Percentiles rank a stretch among this genome's conserved stretches.
Evolutionary conservation across 805 yeast species (phyloP).

Genomic region (Candida odintsovae): DNA sequence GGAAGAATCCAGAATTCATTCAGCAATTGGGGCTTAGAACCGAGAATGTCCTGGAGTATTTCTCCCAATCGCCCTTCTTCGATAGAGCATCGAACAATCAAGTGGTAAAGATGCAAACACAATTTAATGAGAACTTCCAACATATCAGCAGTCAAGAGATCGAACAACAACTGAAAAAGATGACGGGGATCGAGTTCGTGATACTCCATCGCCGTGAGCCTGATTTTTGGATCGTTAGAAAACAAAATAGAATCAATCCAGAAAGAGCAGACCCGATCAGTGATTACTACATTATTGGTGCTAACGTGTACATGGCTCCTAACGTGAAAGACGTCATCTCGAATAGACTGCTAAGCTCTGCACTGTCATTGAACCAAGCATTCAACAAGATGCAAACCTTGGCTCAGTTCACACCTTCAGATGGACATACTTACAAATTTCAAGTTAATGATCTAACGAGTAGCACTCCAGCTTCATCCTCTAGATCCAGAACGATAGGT

Average conservation of each 20-base stretch:
- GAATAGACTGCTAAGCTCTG: slow-evolving; percentile 44
- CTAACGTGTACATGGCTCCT: slow-evolving; percentile 90
- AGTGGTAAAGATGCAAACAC: slow-evolving; percentile 91
- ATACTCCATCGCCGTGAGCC: slow-evolving; percentile 77
- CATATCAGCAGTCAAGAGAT: slow-evolving; percentile 27
- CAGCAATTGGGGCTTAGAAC: slow-evolving; percentile 82
- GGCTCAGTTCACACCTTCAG: slow-evolving; percentile 53
- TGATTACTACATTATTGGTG: slow-evolving; percentile 86
- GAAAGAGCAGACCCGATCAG: slow-evolving; percentile 49
- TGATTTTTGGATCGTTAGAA: slow-evolving; percentile 85
- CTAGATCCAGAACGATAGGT: slow-evolving; percentile 20
- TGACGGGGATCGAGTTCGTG: slow-evolving; percentile 84
- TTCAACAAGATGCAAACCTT: slow-evolving; percentile 40
- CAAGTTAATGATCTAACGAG: slow-evolving; percentile 6
- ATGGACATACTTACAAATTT: slow-evolving; percentile 46
- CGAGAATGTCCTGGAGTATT: slow-evolving; percentile 88
- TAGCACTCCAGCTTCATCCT: slow-evolving; percentile 5
- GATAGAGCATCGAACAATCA: slow-evolving; percentile 93
- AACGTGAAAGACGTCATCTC: slow-evolving; percentile 64
- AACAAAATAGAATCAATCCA: slow-evolving; percentile 61
- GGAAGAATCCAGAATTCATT: slow-evolving; percentile 98
- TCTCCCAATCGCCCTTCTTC: slow-evolving; percentile 90
- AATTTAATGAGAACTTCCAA: slow-evolving; percentile 53
- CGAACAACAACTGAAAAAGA: slow-evolving; percentile 58
- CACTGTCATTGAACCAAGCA: slow-evolving; percentile 37